phyloP scores from a whole-genome alignment of 2,329 filamentous ascomycete genomes.

The Fusarium setosum region DNA sequence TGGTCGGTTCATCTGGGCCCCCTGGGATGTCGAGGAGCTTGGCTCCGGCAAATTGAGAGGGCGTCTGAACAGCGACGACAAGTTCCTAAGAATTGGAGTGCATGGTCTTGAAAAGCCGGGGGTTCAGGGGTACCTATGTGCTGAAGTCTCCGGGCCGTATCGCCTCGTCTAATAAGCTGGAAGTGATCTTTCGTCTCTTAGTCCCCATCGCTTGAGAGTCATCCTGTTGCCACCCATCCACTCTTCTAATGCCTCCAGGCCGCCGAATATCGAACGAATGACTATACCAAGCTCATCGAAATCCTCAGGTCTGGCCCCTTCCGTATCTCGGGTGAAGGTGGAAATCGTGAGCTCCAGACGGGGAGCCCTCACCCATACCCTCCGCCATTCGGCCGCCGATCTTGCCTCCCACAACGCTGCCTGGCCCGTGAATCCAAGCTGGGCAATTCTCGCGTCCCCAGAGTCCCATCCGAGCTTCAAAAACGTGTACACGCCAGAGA shows the following conservation, averaged over 20 bases:
- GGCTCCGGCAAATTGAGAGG: not conserved
- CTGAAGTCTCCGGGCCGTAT: too few relatives aligned
- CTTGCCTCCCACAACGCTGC: slow-evolving; percentile 7
- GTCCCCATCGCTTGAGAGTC: slow-evolving; percentile 6
- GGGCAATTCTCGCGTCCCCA: not conserved
- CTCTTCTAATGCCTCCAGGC: slow-evolving; percentile 12
- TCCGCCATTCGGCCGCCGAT: slow-evolving; percentile 10
- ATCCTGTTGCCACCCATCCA: slow-evolving; percentile 4
- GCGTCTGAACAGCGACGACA: not conserved
- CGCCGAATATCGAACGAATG: not conserved
- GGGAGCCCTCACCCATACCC: not conserved
- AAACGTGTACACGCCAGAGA: slow-evolving; percentile 5
- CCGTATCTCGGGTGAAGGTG: not conserved
- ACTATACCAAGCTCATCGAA: slow-evolving; percentile 6
- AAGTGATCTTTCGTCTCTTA: not conserved
- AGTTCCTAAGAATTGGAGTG: not conserved
- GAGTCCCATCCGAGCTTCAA: slow-evolving; percentile 9
- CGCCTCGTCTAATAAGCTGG: not conserved
- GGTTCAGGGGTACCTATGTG: too few relatives aligned
- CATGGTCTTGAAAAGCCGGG: not conserved
- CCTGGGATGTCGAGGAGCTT: slow-evolving; percentile 8
- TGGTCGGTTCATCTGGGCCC: slow-evolving; percentile 1
- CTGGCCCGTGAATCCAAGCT: slow-evolving; percentile 14
- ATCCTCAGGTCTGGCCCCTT: not conserved
- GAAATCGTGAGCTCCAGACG: slow-evolving; percentile 5